Evolutionary conservation across 768 basidiomycete species (phyloP), one percentile per base, ranked within the genome.

Genomic region (Tylopilus vinaceipallidus): DNA sequence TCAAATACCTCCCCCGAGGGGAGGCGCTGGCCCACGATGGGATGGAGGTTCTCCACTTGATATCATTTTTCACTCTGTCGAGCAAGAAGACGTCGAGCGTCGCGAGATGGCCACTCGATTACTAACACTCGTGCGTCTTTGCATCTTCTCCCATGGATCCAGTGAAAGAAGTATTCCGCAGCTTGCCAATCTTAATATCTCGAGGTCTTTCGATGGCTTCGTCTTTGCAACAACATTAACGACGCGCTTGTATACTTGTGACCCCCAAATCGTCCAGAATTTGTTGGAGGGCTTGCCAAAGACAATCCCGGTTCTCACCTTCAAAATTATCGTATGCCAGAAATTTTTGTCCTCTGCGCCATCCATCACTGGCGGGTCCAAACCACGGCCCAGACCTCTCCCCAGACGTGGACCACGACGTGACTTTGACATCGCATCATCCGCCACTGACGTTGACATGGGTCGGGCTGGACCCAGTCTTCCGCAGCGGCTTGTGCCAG

Each of bases 1-100:
- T 19, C 83, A 86, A 62, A 76, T 88, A 13, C 82, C 84, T 22
- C 71, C 72, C 6, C 74, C 81, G 11, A 75, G 79, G 49, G 66
- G 71, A 34, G 75, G 73, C 19, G 59, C 63, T 20, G 73, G 72
- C 23, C 66, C 74, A 6, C 75, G 82, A 58, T 84, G 82, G 78
- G 83, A 86, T 24, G 69, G 73, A 14, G 74, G 74, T 26, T 66
- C 65, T 19, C 77, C 80, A 1, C 63, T 86, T 16, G 75, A 80
- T 43, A 71, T 83, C 2, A 55, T 73, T 30, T 71, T 75, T 40
- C 60, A 65, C 35, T 70, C 73, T 42, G 37, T 74, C 35, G 37
- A 58, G 33, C 72, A 78, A 46, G 38, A 51, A 33, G 63, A 69
- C 12, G 36, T 58, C 32, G 53, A 63, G 34, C 66, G 61, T 20